phyloP scores from a whole-genome alignment of 805 yeast species.

The Ogataea corticis region DNA sequence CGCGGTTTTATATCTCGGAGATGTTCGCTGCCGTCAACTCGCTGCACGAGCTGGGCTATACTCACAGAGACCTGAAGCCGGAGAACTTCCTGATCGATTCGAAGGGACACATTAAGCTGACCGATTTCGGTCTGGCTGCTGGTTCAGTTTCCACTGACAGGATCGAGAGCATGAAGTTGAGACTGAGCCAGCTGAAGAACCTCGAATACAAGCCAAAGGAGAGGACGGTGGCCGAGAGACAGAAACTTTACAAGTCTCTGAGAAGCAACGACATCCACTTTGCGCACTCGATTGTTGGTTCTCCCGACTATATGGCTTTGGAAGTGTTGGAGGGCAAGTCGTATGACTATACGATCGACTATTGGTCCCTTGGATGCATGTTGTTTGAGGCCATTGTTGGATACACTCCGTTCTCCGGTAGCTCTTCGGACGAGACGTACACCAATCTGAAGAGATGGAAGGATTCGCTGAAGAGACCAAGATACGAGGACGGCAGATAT shows the following conservation, averaged over 20 bases:
- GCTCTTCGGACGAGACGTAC: constrained; percentile 91
- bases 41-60: constrained; percentile 90
- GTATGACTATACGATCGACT: constrained; percentile 95
- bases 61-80: constrained; percentile 96
- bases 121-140: constrained; percentile 97
- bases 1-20: constrained; percentile 91
- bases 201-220: constrained; percentile 66
- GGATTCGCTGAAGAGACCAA: constrained; percentile 84
- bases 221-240: constrained; percentile 83
- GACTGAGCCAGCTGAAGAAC: constrained; percentile 67
- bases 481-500: constrained; percentile 84
- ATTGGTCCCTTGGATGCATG: constrained; percentile 99
- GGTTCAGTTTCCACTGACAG: constrained; percentile 92
- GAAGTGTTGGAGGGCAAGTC: constrained; percentile 93
- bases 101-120: constrained; percentile 87
- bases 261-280: constrained; percentile 78
- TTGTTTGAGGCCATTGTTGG: constrained; percentile 94
- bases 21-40: constrained; percentile 96
- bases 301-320: constrained; percentile 98
- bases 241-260: constrained; percentile 75
- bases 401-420: constrained; percentile 95
- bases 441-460: constrained; percentile 92
- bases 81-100: constrained; percentile 89
- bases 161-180: constrained; percentile 86
- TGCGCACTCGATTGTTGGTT: constrained; percentile 95